A percentile compares a stretch with the other conserved stretches of the same genome.
phyloP scores from a whole-genome alignment of 257 asterid genomes.

The Dorcoceras hygrometricum region DNA sequence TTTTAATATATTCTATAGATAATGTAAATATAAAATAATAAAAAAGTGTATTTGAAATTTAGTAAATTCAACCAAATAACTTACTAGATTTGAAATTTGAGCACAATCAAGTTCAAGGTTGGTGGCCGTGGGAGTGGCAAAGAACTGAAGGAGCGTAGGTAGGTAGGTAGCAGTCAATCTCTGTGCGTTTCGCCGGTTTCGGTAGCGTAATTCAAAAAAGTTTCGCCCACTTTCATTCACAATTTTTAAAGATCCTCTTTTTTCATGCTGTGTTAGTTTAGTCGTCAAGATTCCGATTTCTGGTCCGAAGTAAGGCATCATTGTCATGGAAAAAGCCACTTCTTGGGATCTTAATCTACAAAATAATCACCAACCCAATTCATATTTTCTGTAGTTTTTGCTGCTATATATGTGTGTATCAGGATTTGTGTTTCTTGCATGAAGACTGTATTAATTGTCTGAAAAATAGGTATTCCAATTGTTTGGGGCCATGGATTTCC shows the following conservation, averaged over 20 bases:
- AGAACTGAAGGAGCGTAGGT: not conserved
- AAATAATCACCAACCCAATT: slow-evolving; percentile 8
- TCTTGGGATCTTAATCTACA: slow-evolving; percentile 24
- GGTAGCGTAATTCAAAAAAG: not conserved
- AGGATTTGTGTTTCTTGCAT: not conserved
- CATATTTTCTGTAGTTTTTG: slow-evolving; percentile 15
- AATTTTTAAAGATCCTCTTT: not conserved
- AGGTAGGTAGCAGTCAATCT: not conserved
- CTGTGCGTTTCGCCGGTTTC: not conserved
- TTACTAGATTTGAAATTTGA: no score
- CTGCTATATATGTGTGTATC: slow-evolving; percentile 5
- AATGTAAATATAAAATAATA: no score
- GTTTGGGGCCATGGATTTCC: slow-evolving; percentile 55
- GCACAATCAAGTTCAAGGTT: not conserved
- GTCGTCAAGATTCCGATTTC: slow-evolving; percentile 24
- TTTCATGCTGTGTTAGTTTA: not conserved
- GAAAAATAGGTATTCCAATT: slow-evolving; percentile 27
- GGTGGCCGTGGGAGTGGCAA: not conserved
- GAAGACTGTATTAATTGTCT: slow-evolving; percentile 7
- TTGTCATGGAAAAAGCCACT: not conserved
- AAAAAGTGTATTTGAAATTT: no score
- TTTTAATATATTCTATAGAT: no score
- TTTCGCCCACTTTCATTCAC: not conserved
- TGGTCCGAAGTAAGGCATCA: slow-evolving; percentile 28
- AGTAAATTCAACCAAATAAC: no score